Conservation (phyloP, 2,329 filamentous ascomycete genomes). For the Fusarium equiseti region DNA sequence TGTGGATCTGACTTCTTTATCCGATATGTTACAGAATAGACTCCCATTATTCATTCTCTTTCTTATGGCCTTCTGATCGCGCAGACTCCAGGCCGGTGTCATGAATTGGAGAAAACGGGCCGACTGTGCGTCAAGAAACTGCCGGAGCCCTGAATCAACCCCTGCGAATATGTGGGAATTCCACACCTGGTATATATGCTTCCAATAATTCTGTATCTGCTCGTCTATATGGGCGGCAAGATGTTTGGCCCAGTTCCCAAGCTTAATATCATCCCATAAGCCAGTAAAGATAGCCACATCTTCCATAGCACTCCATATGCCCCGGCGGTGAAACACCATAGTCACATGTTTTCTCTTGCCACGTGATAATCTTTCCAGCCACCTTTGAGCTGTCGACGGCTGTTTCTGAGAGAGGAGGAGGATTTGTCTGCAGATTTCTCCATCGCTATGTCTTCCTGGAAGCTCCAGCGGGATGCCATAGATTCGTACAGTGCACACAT, state of each 20-base stretch:
- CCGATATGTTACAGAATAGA: slow-evolving; percentile 9
- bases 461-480: slow-evolving; percentile 12
- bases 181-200: neutral
- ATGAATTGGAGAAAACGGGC: neutral
- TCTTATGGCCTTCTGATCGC: neutral
- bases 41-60: neutral
- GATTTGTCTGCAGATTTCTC: slow-evolving; percentile 13
- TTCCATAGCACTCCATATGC: neutral
- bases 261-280: slow-evolving; percentile 3
- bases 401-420: neutral
- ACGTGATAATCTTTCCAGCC: slow-evolving; percentile 2
- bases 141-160: neutral
- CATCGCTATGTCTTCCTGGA: slow-evolving; percentile 2
- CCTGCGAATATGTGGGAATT: neutral
- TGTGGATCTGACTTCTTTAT: neutral
- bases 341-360: slow-evolving; percentile 11
- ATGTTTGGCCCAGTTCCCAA: slow-evolving; percentile 19
- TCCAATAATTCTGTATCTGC: neutral
- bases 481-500: slow-evolving; percentile 3
- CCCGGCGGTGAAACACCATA: neutral
- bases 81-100: neutral
- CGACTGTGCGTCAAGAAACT: neutral
- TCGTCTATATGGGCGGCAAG: slow-evolving; percentile 8
- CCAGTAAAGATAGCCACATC: slow-evolving; percentile 3
- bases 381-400: neutral